Evolutionary conservation across 1,284 basidiomycete genomes (phyloP), one percentile per base, ranked within the genome.

Genomic region (Neolentinus lepideus): DNA sequence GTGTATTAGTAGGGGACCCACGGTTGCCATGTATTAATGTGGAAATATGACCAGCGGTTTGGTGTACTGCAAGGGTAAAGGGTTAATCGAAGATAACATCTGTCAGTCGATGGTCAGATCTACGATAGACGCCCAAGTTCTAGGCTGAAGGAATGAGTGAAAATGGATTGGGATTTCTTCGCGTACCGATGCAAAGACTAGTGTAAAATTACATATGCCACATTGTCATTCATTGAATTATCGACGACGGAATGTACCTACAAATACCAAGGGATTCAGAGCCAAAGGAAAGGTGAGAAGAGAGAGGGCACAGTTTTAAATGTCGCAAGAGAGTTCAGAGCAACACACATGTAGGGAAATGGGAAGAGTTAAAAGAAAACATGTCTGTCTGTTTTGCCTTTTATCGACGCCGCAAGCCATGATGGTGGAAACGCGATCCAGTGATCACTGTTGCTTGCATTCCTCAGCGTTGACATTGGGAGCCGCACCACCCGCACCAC

Each of bases 391-490:
- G 38, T 43, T 43, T 43, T 43, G 38, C 19, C 6, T 43, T 43
- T 43, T 21, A 43, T 43, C 9, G 16, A 21, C 16, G 38, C 4
- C 12, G 38, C 38, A 43, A n/a, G 38, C 8, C 8, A 6, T 8
- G 6, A 3, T 6, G 38, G n/a, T 43, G 38, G 8, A 16, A 16
- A 43, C 6, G 38, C 29, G 29, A 31, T 43, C 19, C n/a, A 16
- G 12, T 4, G 19, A 43, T 73, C 73, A 92, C 84, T 92, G 90
- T 67, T 91, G 85, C 76, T 91, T 91, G 80, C 90, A 92, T 68
- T 92, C 90, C 65, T 90, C 84, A 1, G 88, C 80, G 67, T 91
- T 86, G 54, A 81, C 76, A 56, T 75, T 77, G 51, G 69, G 73
- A 43, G 69, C 69, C 22, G 68, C 72, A 21, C 69, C 70, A 31